Evolutionary conservation across 2,329 filamentous ascomycete species (phyloP), one percentile per base, ranked within the genome.

Genomic region (Fusarium staphyleae): DNA sequence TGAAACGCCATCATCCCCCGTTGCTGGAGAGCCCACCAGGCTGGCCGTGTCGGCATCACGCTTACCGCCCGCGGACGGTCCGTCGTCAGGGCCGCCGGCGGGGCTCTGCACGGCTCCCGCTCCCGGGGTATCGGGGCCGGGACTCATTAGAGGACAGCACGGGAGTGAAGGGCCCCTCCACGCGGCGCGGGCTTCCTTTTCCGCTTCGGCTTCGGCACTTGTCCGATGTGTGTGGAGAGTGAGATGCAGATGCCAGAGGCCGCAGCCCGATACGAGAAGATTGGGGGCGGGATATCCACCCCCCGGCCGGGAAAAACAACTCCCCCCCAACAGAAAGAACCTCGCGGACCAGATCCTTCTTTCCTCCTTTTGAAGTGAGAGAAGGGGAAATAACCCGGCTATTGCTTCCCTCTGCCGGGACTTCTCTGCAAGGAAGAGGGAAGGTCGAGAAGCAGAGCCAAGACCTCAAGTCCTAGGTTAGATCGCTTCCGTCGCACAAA

Each of bases 31-130:
- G 13, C 26, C 34, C 12, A 42, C 36, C 29, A 44, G 30, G 32
- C 55, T 50, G 28, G 59, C 50, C 35, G 57, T 30, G 39, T 65
- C 65, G 4, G 52, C 62, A 29, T 68, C 66, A 11, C 66, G 66
- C 43, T 68, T 68, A 39, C 43, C 53, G 30, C 53, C 55, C 24
- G 39, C 42, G 11, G 28, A 29, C 10, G 28, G 10, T 16, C 52
- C 55, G 30, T 26, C 54, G 12, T 34, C 52, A 14, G 42, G 32
- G 26, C 54, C 45, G 15, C 51, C 52, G 28, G 59, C 55, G 40
- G 56, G 55, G 48, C 60, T 60, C 39, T 57, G 55, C 32, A 61
- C 60, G 28, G 52, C 52, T 33, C 54, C 57, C 42, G 54, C 47
- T 16, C 28, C 54, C 16, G 39, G 51, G 16, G 63, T 53, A 16